These are phyloP conservation scores for Stenogyne calaminthoides DNA, from an alignment of 305 asterid genomes.

Conservation along the genomic window DNA sequence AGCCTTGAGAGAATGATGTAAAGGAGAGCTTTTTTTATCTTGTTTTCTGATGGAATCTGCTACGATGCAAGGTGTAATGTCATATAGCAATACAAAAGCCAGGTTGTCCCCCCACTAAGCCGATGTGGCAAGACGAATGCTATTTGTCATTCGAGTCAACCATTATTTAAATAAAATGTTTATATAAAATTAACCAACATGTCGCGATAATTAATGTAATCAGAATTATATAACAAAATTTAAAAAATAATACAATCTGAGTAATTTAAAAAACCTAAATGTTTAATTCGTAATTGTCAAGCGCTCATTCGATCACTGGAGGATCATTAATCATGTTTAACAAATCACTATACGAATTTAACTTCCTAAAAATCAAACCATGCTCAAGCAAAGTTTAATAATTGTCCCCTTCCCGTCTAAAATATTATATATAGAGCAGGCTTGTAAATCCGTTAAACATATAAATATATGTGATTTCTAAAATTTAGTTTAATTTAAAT, in stretches of 20 bases:
- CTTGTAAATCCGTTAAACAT: neutral
- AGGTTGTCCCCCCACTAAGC: conserved; percentile 10
- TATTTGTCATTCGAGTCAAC: conserved; percentile 16
- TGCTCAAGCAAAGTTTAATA: too few relatives aligned
- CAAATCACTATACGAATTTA: neutral
- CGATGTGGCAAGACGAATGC: neutral
- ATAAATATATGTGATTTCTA: neutral
- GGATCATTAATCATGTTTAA: neutral
- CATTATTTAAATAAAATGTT: neutral
- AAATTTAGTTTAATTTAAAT: too few relatives aligned
- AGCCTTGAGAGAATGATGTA: too few relatives aligned
- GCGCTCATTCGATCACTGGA: neutral
- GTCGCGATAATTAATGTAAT: neutral
- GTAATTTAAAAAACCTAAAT: neutral
- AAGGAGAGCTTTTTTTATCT: too few relatives aligned
- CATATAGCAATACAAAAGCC: conserved; percentile 26
- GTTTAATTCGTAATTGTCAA: too few relatives aligned
- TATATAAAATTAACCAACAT: neutral
- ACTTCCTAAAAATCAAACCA: too few relatives aligned
- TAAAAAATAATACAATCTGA: neutral
- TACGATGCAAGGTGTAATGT: too few relatives aligned
- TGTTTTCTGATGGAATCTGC: too few relatives aligned
- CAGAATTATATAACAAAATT: neutral
- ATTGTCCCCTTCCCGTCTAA: too few relatives aligned
- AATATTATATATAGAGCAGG: too few relatives aligned